These are phyloP conservation scores for Boletus patriciae DNA, from an alignment of 768 basidiomycete genomes.

Conservation along the genomic window DNA sequence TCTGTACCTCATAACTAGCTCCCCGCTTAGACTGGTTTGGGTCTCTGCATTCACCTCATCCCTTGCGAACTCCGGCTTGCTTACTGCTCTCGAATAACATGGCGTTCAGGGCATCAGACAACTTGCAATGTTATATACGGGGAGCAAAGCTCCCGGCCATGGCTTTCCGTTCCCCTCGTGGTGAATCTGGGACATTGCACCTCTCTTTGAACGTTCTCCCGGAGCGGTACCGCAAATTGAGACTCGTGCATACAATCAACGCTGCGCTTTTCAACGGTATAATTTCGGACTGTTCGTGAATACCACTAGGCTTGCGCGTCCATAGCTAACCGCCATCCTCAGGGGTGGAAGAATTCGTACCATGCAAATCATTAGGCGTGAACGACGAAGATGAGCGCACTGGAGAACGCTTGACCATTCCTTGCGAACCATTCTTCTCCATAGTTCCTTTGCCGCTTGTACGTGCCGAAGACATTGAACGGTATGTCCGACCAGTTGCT, in stretches of 20 bases:
- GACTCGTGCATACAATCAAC: conserved; percentile 42
- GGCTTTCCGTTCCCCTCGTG: conserved; percentile 36
- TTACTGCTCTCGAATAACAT: conserved; percentile 12
- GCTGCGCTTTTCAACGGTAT: conserved; percentile 32
- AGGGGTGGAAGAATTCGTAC: conserved; percentile 44
- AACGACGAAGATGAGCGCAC: conserved; percentile 41
- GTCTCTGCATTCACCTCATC: neutral
- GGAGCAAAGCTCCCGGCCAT: conserved; percentile 48
- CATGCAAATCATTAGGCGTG: conserved; percentile 35
- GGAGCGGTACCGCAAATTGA: conserved; percentile 52
- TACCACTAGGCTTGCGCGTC: neutral
- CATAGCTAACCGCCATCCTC: conserved; percentile 7
- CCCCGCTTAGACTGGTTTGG: neutral
- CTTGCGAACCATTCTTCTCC: conserved; percentile 41
- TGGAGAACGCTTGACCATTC: conserved; percentile 45
- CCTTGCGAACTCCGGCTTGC: neutral
- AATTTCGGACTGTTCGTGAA: conserved; percentile 41
- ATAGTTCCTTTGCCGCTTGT: conserved; percentile 36
- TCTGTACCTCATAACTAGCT: neutral
- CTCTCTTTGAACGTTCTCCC: conserved; percentile 40
- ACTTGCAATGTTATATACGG: conserved; percentile 48
- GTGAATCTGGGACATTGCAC: conserved; percentile 23
- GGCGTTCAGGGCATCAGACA: conserved; percentile 39
- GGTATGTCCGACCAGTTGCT: conserved; percentile 33
- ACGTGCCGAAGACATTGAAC: conserved; percentile 42